Evolutionary conservation across 805 yeast species (phyloP), one percentile per base, ranked within the genome.

Genomic region (Lipomyces lipofer): DNA sequence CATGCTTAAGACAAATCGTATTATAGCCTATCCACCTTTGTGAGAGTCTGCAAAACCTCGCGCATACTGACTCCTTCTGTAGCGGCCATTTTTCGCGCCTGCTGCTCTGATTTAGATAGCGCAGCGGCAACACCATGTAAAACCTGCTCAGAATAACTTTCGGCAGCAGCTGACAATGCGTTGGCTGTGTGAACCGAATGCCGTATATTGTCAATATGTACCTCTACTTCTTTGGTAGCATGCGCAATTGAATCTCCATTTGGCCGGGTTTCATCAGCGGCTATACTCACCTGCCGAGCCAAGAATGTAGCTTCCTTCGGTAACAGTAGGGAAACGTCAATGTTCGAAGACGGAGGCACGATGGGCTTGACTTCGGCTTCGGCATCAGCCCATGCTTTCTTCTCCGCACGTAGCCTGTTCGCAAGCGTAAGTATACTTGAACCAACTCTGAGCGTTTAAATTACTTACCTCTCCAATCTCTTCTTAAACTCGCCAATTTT

Each of bases 201-300:
- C 21, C 52, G 53, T 8, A 62, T 47, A 4, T 10, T 29, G 43
- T 62, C 64, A 12, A 58, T 47, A 24, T 51, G 40, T n/a, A 43
- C 15, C 28, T 60, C 65, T 7, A 60, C 44, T 3, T 66, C 46
- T 28, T 50, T 50, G n/a, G 55, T 52, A 7, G 68, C 54, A 1
- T 67, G 65, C 12, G 35, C 56, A 40, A 19, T 64, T 43, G 13
- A 66, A 35, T 35, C 36, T 6, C 46, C 43, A 13, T 52, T 48
- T n/a, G n/a, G 36, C 48, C 2, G 36, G 47, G 43, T 35, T 17
- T 38, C 44, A 15, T 59, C 64, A 5, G 58, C 25, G 50, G 69
- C 69, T 85, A 82, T 33, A 71, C 72, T 8, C 62, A 66, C 54
- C 76, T 78, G 52, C 84, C 85, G 27, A 66, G 61, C 30, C 15